Conservation (phyloP, 495 filamentous ascomycete genomes). For the Lentithecium fluviatile region DNA sequence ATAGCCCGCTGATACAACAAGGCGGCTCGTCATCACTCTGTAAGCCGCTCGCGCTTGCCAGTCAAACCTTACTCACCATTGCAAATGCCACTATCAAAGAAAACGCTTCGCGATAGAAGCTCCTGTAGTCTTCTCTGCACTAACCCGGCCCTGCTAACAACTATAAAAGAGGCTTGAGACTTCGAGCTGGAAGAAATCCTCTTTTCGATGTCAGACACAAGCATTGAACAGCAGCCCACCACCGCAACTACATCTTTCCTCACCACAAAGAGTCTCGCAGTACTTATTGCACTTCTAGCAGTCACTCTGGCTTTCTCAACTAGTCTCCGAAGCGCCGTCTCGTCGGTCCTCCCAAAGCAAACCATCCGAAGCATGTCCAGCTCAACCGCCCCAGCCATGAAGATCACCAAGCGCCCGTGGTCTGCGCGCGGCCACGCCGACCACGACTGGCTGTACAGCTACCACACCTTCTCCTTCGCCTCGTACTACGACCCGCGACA, state of each 20-base stretch:
- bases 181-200: background rate
- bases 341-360: slow-evolving; percentile 18
- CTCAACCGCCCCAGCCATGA: slow-evolving; percentile 26
- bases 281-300: slow-evolving; percentile 33
- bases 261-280: slow-evolving; percentile 16
- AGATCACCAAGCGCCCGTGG: slow-evolving; percentile 45
- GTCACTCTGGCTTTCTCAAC: slow-evolving; percentile 43
- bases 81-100: slow-evolving; percentile 17
- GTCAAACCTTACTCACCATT: slow-evolving; percentile 23
- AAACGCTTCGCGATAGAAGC: slow-evolving; percentile 6
- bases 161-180: slow-evolving; percentile 12
- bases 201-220: slow-evolving; percentile 30
- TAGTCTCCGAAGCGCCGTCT: slow-evolving; percentile 32
- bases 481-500: slow-evolving; percentile 66
- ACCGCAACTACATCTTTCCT: background rate
- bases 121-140: slow-evolving; percentile 12
- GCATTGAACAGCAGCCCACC: slow-evolving; percentile 5
- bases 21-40: slow-evolving; percentile 8
- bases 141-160: background rate
- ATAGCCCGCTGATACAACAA: slow-evolving; percentile 1
- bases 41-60: background rate
- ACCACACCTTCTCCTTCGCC: slow-evolving; percentile 80
- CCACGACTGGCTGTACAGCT: slow-evolving; percentile 81
- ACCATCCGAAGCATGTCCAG: slow-evolving; percentile 37
- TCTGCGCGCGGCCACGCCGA: slow-evolving; percentile 66